Conservation (phyloP, 1,284 basidiomycete species). For the Leccinum ponderosum region DNA sequence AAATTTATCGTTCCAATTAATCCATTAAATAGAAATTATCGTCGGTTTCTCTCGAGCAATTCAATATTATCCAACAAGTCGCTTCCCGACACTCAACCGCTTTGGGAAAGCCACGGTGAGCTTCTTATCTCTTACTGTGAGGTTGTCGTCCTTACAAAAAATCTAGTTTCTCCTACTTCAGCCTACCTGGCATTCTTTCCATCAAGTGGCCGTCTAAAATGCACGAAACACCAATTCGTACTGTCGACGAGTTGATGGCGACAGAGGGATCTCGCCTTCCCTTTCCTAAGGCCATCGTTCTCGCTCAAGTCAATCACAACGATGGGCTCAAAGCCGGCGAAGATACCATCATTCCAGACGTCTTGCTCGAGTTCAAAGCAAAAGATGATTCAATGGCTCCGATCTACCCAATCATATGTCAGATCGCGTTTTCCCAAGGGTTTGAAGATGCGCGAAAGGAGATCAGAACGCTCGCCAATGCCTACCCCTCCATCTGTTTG, state of each 20-base stretch:
- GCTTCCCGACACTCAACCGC: background rate
- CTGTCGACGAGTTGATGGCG: background rate
- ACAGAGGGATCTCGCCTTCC: background rate
- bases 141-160: background rate
- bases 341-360: background rate
- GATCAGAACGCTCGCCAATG: background rate
- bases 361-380: background rate
- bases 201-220: background rate
- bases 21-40: background rate
- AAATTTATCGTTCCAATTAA: background rate
- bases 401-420: background rate
- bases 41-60: background rate
- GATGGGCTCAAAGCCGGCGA: background rate
- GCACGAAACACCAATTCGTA: background rate
- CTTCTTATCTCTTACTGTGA: background rate
- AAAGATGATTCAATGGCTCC: background rate
- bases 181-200: background rate
- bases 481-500: background rate
- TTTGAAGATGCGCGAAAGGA: background rate
- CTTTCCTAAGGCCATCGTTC: background rate
- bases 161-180: background rate
- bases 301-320: background rate
- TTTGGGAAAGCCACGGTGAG: background rate
- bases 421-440: background rate
- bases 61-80: background rate